phyloP scores from a whole-genome alignment of 1,139 yeast genomes.

The Geotrichum europaeum region DNA sequence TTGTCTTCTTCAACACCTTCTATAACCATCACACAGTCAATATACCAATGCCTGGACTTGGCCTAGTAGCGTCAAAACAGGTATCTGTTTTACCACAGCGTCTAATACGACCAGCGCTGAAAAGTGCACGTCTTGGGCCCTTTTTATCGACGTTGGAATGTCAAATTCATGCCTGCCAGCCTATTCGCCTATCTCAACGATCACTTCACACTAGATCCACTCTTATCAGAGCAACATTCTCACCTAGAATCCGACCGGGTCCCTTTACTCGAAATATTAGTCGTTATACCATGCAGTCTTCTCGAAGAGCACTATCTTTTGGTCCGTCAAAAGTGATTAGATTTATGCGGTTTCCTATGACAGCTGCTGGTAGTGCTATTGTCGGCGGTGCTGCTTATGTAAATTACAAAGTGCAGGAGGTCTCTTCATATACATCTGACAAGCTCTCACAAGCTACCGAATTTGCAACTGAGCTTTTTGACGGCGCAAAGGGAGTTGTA shows the following conservation, averaged over 20 bases:
- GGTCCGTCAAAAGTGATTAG: conserved; percentile 9
- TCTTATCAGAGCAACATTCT: background rate
- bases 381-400: conserved; percentile 95
- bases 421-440: conserved; percentile 63
- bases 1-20: background rate
- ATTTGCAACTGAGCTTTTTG: conserved; percentile 44
- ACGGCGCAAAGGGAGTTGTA: conserved; percentile 25
- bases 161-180: background rate
- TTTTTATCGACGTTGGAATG: background rate
- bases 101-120: background rate
- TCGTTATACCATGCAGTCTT: background rate
- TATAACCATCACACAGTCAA: background rate
- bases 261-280: conserved; percentile 3
- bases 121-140: background rate
- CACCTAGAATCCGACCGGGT: background rate
- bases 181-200: background rate
- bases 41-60: conserved; percentile 2
- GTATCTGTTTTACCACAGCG: background rate
- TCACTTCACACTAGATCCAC: background rate
- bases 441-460: conserved; percentile 51
- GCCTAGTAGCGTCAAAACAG: background rate
- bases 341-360: conserved; percentile 27
- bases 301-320: conserved; percentile 1
- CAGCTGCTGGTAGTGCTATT: conserved; percentile 80
- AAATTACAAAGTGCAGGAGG: conserved; percentile 87